Evolutionary conservation across 768 basidiomycete species (phyloP).

Genomic region (Rickenella mellea): DNA sequence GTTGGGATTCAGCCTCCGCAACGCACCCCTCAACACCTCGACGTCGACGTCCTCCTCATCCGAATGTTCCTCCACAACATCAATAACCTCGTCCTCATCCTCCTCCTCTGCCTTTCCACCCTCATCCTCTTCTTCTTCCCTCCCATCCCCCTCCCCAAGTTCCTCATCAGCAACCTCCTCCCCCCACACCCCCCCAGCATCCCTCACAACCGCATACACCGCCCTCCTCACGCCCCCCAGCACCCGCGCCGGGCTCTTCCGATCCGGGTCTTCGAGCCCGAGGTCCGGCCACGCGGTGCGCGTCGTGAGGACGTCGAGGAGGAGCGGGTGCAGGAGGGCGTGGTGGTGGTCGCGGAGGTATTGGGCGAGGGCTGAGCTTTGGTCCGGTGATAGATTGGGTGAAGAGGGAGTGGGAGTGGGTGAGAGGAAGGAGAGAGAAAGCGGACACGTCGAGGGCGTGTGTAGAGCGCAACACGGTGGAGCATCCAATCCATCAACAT

Average conservation of each 20-base stretch:
- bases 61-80: slow-evolving; percentile 55
- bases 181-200: slow-evolving; percentile 53
- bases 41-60: slow-evolving; percentile 29
- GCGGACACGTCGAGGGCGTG: slow-evolving; percentile 41
- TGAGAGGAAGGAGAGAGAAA: slow-evolving; percentile 44
- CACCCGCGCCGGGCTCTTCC: slow-evolving; percentile 55
- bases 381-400: not conserved
- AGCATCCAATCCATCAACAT: slow-evolving; percentile 23
- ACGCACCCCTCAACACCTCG: slow-evolving; percentile 57
- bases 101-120: slow-evolving; percentile 29
- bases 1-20: slow-evolving; percentile 56
- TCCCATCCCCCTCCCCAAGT: slow-evolving; percentile 14
- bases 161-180: slow-evolving; percentile 13
- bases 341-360: slow-evolving; percentile 58
- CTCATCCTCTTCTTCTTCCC: slow-evolving; percentile 24
- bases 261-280: slow-evolving; percentile 75
- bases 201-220: slow-evolving; percentile 66
- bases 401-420: too few species aligned
- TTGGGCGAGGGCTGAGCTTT: slow-evolving; percentile 26
- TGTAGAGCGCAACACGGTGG: slow-evolving; percentile 57
- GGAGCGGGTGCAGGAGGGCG: slow-evolving; percentile 46
- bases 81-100: slow-evolving; percentile 54
- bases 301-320: slow-evolving; percentile 51
- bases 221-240: slow-evolving; percentile 51
- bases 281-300: slow-evolving; percentile 60